phyloP scores from a whole-genome alignment of 1,139 yeast species.

The Pichia sp. region DNA sequence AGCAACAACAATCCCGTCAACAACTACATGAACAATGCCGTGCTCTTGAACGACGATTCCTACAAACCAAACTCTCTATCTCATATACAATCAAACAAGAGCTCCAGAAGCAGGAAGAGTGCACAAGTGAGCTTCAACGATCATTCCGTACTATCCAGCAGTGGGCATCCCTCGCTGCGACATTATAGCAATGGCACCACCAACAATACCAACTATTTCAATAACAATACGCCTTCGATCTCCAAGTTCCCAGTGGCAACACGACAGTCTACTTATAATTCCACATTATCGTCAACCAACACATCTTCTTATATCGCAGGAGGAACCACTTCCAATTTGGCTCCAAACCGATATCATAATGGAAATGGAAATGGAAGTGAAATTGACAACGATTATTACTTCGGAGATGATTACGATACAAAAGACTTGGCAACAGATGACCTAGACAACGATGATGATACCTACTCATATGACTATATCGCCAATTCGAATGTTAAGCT shows the following conservation, averaged over 20 bases:
- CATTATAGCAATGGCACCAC: background rate
- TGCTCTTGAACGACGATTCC: background rate
- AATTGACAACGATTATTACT: slow-evolving; percentile 5
- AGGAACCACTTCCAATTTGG: slow-evolving; percentile 1
- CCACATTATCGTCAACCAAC: slow-evolving; percentile 3
- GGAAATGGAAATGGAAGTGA: background rate
- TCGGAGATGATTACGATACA: slow-evolving; percentile 9
- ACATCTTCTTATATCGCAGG: slow-evolving; percentile 1
- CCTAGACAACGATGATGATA: slow-evolving; percentile 17
- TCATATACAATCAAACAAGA: background rate
- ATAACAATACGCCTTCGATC: background rate
- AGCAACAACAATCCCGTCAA: background rate
- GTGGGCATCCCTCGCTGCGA: background rate
- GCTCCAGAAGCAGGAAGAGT: slow-evolving; percentile 1
- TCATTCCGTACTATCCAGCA: background rate
- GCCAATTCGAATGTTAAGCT: slow-evolving; percentile 13
- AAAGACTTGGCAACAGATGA: slow-evolving; percentile 4
- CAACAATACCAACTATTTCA: too few species aligned
- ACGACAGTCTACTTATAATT: slow-evolving; percentile 4
- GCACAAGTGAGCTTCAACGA: background rate
- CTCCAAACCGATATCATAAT: background rate
- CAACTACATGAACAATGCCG: background rate
- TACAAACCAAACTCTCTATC: background rate
- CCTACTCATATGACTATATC: slow-evolving; percentile 13
- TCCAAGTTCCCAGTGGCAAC: background rate